Evolutionary conservation across 768 basidiomycete genomes (phyloP), one percentile per base, ranked within the genome.

Genomic region (Erythrobasidium yunnanense): DNA sequence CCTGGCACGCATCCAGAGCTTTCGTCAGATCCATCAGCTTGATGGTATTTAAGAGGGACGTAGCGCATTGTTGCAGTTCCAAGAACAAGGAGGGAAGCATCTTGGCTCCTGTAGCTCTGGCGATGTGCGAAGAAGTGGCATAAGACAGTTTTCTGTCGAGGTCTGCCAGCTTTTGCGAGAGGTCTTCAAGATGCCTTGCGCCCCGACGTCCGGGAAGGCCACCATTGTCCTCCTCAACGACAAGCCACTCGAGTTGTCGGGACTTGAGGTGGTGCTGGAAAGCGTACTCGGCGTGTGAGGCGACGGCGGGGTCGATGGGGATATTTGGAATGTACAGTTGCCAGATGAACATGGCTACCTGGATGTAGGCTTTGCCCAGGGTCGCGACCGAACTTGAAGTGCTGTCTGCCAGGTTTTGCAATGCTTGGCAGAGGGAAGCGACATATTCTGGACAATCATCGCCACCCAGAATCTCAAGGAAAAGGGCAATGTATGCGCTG

Each of bases 231-330:
- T 55, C 38, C 15, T 38, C 42, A 5, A 46, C 22, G 23, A 33
- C 56, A 25, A 45, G 38, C 17, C 22, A 23, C 2, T 34, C 56
- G n/a, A 46, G 30, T 27, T 47, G 47, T 22, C 18, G 45, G 2
- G 4, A 2, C 30, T 25, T 27, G 33, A 69, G 70, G 4, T 70
- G 69, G 1, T 25, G 45, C 20, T 70, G 50, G 66, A 67, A 69
- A 29, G 35, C 8, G 4, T 20, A 5, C n/a, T 27, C 2, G 3
- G 52, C 65, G 5, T 55, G 80, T 58, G 83, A 80, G 33, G 85
- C 81, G 23, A 83, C 84, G 5, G 85, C 84, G 27, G 95, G 95
- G 74, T 99, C 95, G 53, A 96, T 77, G 1, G 92, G 90, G 1
- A 83, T 77, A 74, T 89, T 82, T 0, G 95, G 90, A 38, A 97